These are phyloP conservation scores for Ogataea haglerorum DNA, from an alignment of 805 yeast genomes.

Conservation along the genomic window DNA sequence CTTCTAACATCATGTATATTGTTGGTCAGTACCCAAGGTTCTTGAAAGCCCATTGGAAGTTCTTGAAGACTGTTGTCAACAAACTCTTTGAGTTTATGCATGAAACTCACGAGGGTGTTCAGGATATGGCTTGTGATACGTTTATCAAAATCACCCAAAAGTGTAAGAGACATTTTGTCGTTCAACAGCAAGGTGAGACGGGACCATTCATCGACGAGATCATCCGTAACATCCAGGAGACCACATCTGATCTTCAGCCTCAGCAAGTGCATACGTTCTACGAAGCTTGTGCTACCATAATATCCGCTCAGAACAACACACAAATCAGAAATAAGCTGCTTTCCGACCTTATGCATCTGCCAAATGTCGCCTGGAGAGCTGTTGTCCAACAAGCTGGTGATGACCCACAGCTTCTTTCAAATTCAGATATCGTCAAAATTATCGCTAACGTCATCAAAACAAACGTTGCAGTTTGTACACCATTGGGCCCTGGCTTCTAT, in stretches of 20 bases:
- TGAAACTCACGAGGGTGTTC: constrained; percentile 99
- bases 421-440: constrained; percentile 82
- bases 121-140: constrained; percentile 99
- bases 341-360: constrained; percentile 79
- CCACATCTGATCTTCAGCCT: constrained; percentile 90
- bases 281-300: constrained; percentile 93
- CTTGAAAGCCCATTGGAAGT: constrained; percentile 97
- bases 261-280: constrained; percentile 98
- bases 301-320: constrained; percentile 77
- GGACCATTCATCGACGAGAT: constrained; percentile 93
- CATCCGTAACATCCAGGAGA: constrained; percentile 73
- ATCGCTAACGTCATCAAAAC: constrained; percentile 93
- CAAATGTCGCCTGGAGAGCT: constrained; percentile 92
- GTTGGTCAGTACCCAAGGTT: constrained; percentile 99
- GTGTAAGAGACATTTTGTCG: constrained; percentile 93
- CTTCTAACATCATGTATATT: constrained; percentile 99
- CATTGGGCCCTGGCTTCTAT: constrained; percentile 88
- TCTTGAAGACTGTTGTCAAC: constrained; percentile 90
- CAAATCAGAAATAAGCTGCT: constrained; percentile 69
- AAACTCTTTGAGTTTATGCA: constrained; percentile 98
- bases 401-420: constrained; percentile 74
- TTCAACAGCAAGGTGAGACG: constrained; percentile 76
- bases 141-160: constrained; percentile 93
- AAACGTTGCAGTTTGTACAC: constrained; percentile 90
- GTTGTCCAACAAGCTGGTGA: constrained; percentile 81